Evolutionary conservation across 148 eudicot genomes (phyloP), one percentile per base, ranked within the genome.

Genomic region (Bassia scoparia): DNA sequence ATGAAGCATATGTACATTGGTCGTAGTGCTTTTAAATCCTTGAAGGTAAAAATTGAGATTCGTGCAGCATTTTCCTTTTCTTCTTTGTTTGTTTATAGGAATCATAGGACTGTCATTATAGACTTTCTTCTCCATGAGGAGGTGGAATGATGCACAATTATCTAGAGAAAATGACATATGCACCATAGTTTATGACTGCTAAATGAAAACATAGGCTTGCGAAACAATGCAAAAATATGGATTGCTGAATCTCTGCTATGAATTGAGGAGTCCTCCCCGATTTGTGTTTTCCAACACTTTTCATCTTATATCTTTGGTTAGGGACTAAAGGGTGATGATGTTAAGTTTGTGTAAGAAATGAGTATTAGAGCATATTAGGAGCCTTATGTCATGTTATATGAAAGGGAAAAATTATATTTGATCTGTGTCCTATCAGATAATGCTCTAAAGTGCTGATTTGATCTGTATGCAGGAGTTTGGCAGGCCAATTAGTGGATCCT

Each of bases 401-500:
- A 8, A 37, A 35, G 29, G 46, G 29, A 15, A 26, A 21, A 7
- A 30, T 11, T 64, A 41, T 15, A 12, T 24, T 21, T 55, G 23
- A 15, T 52, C n/a, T 31, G 41, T 37, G 41, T 37, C 41, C 41
- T 30, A 31, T 67, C 20, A 41, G 29, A 18, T 44, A n/a, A 10
- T 63, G 12, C 70, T 54, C 46, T 55, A 33, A n/a, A 58, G 38
- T 76, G 59, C 38, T 60, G 61, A 67, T 58, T 26, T 20, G 0
- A 24, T 35, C 74, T 34, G 67, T 50, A 58, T 24, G 61, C 80
- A 94, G 98, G 98, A 84, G 84, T 80, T 81, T 94, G 67, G 88
- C 98, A 21, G 91, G 84, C 74, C 91, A 91, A 78, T 81, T 94
- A 80, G 98, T 94, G 79, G 97, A 94, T 84, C 82, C 81, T 71